phyloP scores from a whole-genome alignment of 2,329 filamentous ascomycete species.

The Zasmidium angulare region DNA sequence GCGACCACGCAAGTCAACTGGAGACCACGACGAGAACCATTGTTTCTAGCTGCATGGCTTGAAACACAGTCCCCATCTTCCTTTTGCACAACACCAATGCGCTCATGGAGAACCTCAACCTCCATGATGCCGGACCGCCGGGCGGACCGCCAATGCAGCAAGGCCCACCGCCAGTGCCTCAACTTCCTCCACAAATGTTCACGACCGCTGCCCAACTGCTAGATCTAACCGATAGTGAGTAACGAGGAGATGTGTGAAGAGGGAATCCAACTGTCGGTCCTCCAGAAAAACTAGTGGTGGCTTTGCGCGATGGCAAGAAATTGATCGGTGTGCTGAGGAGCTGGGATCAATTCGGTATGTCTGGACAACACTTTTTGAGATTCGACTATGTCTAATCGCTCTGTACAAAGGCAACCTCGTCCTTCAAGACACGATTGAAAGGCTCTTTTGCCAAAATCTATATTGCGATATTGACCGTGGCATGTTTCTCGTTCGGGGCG shows the following conservation, averaged over 20 bases:
- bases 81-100: constrained; percentile 11
- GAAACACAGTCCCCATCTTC: constrained; percentile 6
- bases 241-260: not conserved
- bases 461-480: constrained; percentile 85
- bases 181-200: constrained; percentile 93
- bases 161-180: constrained; percentile 49
- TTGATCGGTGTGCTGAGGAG: constrained; percentile 87
- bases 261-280: constrained; percentile 22
- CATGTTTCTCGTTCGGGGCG: constrained; percentile 87
- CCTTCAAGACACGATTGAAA: constrained; percentile 87
- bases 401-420: constrained; percentile 76
- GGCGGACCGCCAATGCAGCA: constrained; percentile 16
- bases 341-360: constrained; percentile 94
- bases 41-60: constrained; percentile 10
- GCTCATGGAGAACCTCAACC: constrained; percentile 36
- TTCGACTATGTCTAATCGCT: constrained; percentile 8
- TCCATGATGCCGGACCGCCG: constrained; percentile 34
- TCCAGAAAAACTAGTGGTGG: constrained; percentile 89
- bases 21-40: not conserved
- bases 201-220: constrained; percentile 93
- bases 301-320: constrained; percentile 90
- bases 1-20: not conserved
- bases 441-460: constrained; percentile 71
- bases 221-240: constrained; percentile 91
- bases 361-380: not conserved